A percentile compares a stretch with the other conserved stretches of the same genome.
Conservation (phyloP, 1,139 yeast species). For the Geotrichum europaeum region DNA sequence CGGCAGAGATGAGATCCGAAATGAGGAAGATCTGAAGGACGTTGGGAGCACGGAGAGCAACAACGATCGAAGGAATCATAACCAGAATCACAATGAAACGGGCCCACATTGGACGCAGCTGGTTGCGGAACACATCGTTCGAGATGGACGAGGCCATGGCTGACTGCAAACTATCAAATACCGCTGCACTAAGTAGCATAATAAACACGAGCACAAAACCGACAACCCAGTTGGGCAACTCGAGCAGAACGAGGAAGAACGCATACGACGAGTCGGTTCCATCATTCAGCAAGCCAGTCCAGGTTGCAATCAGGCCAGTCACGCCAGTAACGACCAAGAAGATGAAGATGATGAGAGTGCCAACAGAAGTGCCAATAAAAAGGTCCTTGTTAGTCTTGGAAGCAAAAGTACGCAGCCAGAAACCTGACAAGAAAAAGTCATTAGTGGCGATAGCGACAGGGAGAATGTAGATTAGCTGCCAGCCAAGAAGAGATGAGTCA, state of each 20-base stretch:
- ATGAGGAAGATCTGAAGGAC: constrained; percentile 82
- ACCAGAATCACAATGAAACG: constrained; percentile 68
- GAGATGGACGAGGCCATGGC: constrained; percentile 86
- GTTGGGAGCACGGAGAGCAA: constrained; percentile 76
- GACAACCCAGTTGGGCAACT: constrained; percentile 83
- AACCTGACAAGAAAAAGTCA: constrained; percentile 84
- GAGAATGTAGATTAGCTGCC: constrained; percentile 83
- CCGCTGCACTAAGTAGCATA: constrained; percentile 72
- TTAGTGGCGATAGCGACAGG: constrained; percentile 84
- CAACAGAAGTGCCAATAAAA: constrained; percentile 66
- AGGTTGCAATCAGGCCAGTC: constrained; percentile 82
- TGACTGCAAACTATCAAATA: constrained; percentile 83
- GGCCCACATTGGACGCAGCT: constrained; percentile 56
- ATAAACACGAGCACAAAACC: constrained; percentile 77
- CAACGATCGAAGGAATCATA: constrained; percentile 79
- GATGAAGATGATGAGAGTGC: constrained; percentile 58
- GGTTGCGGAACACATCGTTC: constrained; percentile 83
- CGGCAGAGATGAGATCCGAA: constrained; percentile 83
- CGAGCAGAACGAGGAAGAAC: constrained; percentile 60
- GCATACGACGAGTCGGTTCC: constrained; percentile 56
- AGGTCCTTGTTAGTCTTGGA: constrained; percentile 72
- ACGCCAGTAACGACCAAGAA: constrained; percentile 70
- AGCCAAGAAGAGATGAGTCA: constrained; percentile 65
- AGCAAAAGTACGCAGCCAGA: constrained; percentile 93
- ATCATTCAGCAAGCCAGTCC: constrained; percentile 64